Evolutionary conservation across 2,329 filamentous ascomycete species (phyloP).

Genomic region (Fusarium xyrophilum): DNA sequence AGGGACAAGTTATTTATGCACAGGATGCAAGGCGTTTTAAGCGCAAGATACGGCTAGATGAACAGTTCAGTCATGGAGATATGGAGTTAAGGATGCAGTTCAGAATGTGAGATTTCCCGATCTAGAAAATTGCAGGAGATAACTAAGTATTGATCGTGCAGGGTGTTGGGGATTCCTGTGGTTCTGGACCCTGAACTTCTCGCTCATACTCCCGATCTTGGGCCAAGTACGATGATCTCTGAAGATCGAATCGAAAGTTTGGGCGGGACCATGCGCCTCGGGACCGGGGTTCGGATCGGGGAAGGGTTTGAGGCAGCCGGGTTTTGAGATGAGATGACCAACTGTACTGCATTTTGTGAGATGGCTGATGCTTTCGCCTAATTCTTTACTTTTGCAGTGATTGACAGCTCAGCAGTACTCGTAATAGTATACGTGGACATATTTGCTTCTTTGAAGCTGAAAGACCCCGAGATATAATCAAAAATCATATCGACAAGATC

Average conservation of each 20-base stretch:
- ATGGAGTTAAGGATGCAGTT: neutral
- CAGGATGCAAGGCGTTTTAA: slow-evolving; percentile 14
- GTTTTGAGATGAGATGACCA: neutral
- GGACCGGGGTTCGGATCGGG: slow-evolving; percentile 3
- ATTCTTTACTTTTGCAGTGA: neutral
- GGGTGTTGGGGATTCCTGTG: neutral
- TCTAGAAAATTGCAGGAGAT: neutral
- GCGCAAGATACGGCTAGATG: neutral
- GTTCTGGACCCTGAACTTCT: slow-evolving; percentile 21
- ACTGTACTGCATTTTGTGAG: neutral
- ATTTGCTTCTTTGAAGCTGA: slow-evolving; percentile 17
- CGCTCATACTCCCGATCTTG: slow-evolving; percentile 19
- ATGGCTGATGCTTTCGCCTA: neutral
- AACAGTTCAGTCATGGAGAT: neutral
- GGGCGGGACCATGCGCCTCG: slow-evolving; percentile 1
- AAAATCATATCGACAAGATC: neutral
- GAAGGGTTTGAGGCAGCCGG: slow-evolving; percentile 8
- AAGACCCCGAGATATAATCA: neutral
- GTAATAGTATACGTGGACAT: neutral
- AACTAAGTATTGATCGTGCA: slow-evolving; percentile 8
- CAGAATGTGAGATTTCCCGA: slow-evolving; percentile 10
- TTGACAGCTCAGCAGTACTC: neutral
- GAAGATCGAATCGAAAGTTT: slow-evolving; percentile 18
- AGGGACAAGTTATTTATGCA: neutral
- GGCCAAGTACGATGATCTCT: slow-evolving; percentile 13